phyloP scores from a whole-genome alignment of 345 rosid species.

The Salix koriyanagi region DNA sequence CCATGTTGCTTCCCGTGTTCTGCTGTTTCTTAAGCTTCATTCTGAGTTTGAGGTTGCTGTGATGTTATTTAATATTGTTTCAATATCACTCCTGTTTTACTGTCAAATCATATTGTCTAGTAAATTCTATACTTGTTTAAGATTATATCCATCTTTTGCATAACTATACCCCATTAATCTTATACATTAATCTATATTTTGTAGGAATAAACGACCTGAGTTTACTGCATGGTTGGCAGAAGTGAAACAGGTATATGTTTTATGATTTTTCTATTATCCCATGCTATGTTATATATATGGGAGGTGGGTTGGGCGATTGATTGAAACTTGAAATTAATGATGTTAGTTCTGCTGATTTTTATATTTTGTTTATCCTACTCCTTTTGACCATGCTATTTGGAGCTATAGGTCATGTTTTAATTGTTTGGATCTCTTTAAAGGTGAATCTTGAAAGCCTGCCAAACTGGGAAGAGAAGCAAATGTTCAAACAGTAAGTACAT shows the following conservation, averaged over 20 bases:
- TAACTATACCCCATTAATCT: neutral
- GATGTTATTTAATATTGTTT: neutral
- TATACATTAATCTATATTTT: neutral
- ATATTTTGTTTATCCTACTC: neutral
- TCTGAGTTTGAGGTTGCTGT: neutral
- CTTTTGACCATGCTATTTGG: neutral
- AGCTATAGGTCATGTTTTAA: conserved; percentile 4
- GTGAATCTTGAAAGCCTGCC: conserved; percentile 88
- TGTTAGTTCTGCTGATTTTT: neutral
- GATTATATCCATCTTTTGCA: no score
- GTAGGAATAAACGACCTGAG: conserved; percentile 94
- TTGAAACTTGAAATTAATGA: no score
- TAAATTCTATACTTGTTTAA: neutral
- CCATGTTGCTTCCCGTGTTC: neutral
- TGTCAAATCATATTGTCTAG: neutral
- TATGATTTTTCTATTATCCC: neutral
- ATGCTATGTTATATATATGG: neutral
- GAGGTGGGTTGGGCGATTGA: no score
- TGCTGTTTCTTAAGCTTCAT: neutral
- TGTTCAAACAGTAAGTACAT: conserved; percentile 72
- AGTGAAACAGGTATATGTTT: conserved; percentile 67
- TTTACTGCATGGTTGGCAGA: conserved; percentile 96
- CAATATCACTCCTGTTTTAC: neutral
- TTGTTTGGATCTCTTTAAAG: conserved; percentile 30
- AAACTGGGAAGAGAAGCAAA: conserved; percentile 96